Evolutionary conservation across 352 stramenopile species (phyloP).

Genomic region (Phytophthora pluvialis): DNA sequence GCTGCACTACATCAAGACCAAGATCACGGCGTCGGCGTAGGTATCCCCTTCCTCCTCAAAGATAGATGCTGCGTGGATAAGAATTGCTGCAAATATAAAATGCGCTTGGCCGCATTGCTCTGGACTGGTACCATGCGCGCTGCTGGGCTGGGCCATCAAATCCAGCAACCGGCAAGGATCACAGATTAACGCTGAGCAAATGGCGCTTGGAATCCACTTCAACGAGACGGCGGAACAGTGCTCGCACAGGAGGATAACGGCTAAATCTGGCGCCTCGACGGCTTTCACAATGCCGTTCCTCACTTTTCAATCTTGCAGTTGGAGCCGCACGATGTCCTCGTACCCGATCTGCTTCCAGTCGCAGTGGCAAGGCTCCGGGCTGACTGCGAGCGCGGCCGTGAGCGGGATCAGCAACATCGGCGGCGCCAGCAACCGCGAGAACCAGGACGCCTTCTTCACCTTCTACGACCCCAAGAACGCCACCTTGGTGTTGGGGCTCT

Average conservation of each 20-base stretch:
- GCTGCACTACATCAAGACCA: constrained; percentile 80
- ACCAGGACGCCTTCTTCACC: constrained; percentile 92
- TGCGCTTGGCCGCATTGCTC: neutral
- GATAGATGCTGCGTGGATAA: constrained; percentile 15
- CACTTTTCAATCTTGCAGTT: constrained; percentile 23
- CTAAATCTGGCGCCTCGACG: constrained; percentile 10
- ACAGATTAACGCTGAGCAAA: neutral
- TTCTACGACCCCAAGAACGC: constrained; percentile 45
- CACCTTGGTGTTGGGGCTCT: constrained; percentile 74
- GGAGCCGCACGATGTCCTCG: constrained; percentile 16
- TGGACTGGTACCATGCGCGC: neutral
- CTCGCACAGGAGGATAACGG: constrained; percentile 15
- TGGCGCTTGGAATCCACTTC: constrained; percentile 11
- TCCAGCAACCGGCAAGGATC: neutral
- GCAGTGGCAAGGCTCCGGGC: constrained; percentile 6
- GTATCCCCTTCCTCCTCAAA: neutral
- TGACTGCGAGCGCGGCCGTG: constrained; percentile 32
- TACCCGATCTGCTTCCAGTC: constrained; percentile 30
- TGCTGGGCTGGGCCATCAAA: constrained; percentile 3
- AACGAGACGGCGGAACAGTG: constrained; percentile 18
- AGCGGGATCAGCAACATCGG: constrained; percentile 69
- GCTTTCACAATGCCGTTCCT: constrained; percentile 3
- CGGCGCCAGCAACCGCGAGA: constrained; percentile 60
- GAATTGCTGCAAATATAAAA: constrained; percentile 19
- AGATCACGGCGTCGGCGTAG: constrained; percentile 36